phyloP scores from a whole-genome alignment of 2,329 filamentous ascomycete species.

The Fusarium multiceps region DNA sequence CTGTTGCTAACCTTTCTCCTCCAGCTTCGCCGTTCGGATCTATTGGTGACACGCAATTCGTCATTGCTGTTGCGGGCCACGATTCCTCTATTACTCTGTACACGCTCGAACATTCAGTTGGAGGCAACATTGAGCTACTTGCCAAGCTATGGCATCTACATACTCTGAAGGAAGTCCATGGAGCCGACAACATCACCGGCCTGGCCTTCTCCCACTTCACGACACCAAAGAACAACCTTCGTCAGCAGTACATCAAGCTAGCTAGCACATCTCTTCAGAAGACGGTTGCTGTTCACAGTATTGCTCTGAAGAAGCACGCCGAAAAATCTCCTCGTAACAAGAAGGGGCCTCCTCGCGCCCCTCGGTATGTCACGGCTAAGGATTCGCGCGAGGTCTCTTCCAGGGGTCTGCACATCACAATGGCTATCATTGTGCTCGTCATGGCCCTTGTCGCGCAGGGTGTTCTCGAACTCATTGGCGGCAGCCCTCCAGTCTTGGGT shows the following conservation, averaged over 20 bases:
- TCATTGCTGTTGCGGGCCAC: constrained; percentile 82
- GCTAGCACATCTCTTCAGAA: constrained; percentile 86
- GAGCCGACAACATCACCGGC: constrained; percentile 66
- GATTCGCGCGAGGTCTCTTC: constrained; percentile 65
- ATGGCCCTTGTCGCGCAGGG: constrained; percentile 72
- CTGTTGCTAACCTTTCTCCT: constrained; percentile 75
- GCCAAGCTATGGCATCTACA: constrained; percentile 63
- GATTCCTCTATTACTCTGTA: constrained; percentile 83
- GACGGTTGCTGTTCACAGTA: constrained; percentile 81
- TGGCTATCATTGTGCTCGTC: constrained; percentile 67
- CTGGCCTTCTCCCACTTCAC: constrained; percentile 68
- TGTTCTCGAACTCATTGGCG: constrained; percentile 71
- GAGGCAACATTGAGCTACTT: constrained; percentile 61
- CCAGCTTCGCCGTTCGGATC: constrained; percentile 61
- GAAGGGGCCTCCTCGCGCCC: constrained; percentile 58
- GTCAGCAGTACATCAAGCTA: constrained; percentile 69
- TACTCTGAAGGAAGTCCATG: constrained; percentile 65
- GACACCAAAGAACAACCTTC: constrained; percentile 60
- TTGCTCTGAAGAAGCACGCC: constrained; percentile 69
- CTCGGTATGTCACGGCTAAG: constrained; percentile 77
- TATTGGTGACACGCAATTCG: constrained; percentile 77
- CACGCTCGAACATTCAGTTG: constrained; percentile 75
- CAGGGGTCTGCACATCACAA: constrained; percentile 62
- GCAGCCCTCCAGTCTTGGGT: constrained; percentile 66
- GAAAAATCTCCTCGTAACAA: constrained; percentile 52